These are phyloP conservation scores for Pholiota adiposa DNA, from an alignment of 1,284 basidiomycete species.

Conservation along the genomic window DNA sequence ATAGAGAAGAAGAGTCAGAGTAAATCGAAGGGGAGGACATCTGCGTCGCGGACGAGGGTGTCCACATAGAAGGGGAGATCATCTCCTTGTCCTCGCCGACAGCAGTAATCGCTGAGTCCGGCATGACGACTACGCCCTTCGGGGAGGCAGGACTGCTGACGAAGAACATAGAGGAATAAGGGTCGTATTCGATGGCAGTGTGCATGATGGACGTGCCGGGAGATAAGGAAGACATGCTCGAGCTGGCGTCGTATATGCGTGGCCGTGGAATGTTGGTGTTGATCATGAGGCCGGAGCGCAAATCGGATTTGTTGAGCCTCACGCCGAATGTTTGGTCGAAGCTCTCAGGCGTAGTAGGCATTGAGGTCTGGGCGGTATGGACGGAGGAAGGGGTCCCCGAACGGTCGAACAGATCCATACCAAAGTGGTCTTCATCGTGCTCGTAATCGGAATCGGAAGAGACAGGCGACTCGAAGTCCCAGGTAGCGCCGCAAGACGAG, in stretches of 20 bases:
- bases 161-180: constrained; percentile 58
- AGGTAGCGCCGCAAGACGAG: constrained; percentile 41
- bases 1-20: constrained; percentile 34
- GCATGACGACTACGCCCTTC: constrained; percentile 41
- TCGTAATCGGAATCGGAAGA: constrained; percentile 34
- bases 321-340: constrained; percentile 45
- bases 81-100: constrained; percentile 49
- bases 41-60: constrained; percentile 37
- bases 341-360: constrained; percentile 55
- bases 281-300: constrained; percentile 56
- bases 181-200: constrained; percentile 68
- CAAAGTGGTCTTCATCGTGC: constrained; percentile 28
- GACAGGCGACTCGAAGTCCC: constrained; percentile 46
- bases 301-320: constrained; percentile 31
- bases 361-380: constrained; percentile 43
- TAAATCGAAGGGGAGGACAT: constrained; percentile 45
- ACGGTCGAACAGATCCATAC: constrained; percentile 35
- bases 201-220: constrained; percentile 67
- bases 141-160: constrained; percentile 44
- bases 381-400: constrained; percentile 31
- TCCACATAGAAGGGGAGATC: constrained; percentile 47
- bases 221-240: constrained; percentile 53
- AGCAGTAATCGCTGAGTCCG: constrained; percentile 43
- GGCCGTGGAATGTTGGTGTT: constrained; percentile 59
- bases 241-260: constrained; percentile 55